Base-by-base conservation (phyloP, 331 rosid species). In the Quercus phellos region DNA sequence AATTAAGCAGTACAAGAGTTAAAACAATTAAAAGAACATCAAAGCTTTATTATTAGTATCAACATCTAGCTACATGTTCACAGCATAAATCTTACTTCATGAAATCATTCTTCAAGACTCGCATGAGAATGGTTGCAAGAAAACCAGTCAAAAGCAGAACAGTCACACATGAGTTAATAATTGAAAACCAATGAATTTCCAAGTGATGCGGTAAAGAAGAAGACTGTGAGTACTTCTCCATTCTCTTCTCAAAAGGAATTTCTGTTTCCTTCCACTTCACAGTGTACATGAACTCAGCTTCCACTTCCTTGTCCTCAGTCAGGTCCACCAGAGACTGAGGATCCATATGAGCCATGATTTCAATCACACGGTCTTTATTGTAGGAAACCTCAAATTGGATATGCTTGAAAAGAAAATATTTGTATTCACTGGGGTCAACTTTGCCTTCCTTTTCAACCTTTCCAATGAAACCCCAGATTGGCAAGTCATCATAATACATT, bases 121-220 rank as follows among this genome's bases (percentile, higher is more conserved):
- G 96, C 98, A 94, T 94, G 80, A 94, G 94, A 86, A 94, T 94
- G 55, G 98, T 94, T 75, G 97, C 96, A 75, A 94, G 94, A 78
- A 94, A 94, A 85, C 98, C 98, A 13, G 97, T 94, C 91, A 94
- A 84, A 74, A 94, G 98, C 64, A 94, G 96, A 80, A 94, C 98
- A n/a, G 97, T 94, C 18, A 92, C 98, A 78, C 98, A 92, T 8
- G 98, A 94, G 85, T 94, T 94, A 74, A 94, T 90, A 79, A 94
- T 94, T 61, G 98, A 94, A 87, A 94, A 94, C 98, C 97, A 94
- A 77, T 94, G 98, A 79, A 94, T 94, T 85, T 94, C 98, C 78
- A 94, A 84, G 90, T 94, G 98, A 84, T 90, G 98, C 26, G 98
- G 97, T 85, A 92, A 77, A 10, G 98, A 92, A 59, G 98, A 94